Evolutionary conservation across 805 yeast species (phyloP).

Genomic region (Maudiozyma pseudohumilis): DNA sequence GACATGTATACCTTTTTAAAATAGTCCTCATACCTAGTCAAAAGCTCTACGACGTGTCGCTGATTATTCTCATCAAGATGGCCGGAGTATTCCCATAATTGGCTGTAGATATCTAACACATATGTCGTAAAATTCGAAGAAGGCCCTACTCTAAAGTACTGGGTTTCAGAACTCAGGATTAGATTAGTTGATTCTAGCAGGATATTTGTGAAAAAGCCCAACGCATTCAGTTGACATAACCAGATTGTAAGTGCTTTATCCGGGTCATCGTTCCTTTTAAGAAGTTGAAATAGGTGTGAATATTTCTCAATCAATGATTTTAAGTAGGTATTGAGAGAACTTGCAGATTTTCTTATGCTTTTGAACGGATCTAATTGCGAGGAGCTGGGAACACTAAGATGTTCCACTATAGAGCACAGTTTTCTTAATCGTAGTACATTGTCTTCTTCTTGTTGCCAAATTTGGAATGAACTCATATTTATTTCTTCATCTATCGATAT

Average conservation of each 20-base stretch:
- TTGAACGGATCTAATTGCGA: slow-evolving; percentile 1
- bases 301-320: background rate
- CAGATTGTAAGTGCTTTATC: background rate
- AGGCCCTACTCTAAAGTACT: slow-evolving; percentile 7
- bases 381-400: background rate
- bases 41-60: background rate
- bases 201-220: background rate
- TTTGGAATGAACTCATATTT: background rate
- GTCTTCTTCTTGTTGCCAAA: slow-evolving; percentile 1
- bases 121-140: slow-evolving; percentile 5
- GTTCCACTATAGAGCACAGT: background rate
- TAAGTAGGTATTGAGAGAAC: background rate
- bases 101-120: slow-evolving; percentile 7
- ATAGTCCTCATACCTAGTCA: slow-evolving; percentile 6
- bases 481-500: background rate
- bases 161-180: slow-evolving; percentile 9
- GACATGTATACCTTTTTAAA: slow-evolving; percentile 9
- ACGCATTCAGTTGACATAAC: background rate
- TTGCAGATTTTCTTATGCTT: background rate
- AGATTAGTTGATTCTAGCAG: slow-evolving; percentile 10
- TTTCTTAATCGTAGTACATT: background rate
- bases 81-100: slow-evolving; percentile 5
- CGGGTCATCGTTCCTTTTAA: background rate
- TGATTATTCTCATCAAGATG: background rate
- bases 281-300: background rate